Evolutionary conservation across 2,329 filamentous ascomycete species (phyloP).

Genomic region (Canariomyces notabilis): DNA sequence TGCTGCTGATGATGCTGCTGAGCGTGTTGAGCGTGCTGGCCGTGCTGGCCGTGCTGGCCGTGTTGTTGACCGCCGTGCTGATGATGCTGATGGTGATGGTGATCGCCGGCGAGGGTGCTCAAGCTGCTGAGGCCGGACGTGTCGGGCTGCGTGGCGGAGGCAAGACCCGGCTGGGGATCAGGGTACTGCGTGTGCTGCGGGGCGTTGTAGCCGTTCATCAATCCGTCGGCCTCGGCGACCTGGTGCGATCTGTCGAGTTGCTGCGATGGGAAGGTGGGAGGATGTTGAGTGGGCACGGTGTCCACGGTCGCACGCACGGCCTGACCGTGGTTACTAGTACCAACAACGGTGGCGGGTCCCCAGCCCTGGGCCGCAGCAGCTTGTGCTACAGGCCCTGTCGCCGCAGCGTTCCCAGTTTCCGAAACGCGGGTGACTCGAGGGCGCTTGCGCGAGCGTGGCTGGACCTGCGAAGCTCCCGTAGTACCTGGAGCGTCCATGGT

Average conservation of each 20-base stretch:
- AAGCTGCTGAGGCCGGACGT: constrained; percentile 25
- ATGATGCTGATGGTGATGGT: constrained; percentile 22
- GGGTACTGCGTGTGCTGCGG: constrained; percentile 25
- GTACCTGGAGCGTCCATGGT: constrained; percentile 18
- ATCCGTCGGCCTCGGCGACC: constrained; percentile 23
- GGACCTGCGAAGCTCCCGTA: constrained; percentile 20
- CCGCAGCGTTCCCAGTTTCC: constrained; percentile 22
- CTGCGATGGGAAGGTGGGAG: constrained; percentile 24
- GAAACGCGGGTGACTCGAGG: constrained; percentile 20
- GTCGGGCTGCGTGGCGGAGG: constrained; percentile 22
- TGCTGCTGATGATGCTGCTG: constrained; percentile 14
- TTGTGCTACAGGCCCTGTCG: constrained; percentile 16
- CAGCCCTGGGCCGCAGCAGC: constrained; percentile 20
- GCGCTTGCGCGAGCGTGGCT: constrained; percentile 25
- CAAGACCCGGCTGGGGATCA: constrained; percentile 22
- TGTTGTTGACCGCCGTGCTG: too few species aligned
- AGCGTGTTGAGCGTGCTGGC: constrained; percentile 16
- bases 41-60: constrained; percentile 16
- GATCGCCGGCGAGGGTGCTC: constrained; percentile 22
- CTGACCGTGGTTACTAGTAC: constrained; percentile 17
- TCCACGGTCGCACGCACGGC: constrained; percentile 25
- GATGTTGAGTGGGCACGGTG: constrained; percentile 22
- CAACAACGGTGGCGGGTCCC: constrained; percentile 18
- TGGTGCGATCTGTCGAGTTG: constrained; percentile 26
- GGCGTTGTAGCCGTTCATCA: constrained; percentile 27